phyloP scores from a whole-genome alignment of 2,329 filamentous ascomycete species.

The Corniculantispora saksenae region DNA sequence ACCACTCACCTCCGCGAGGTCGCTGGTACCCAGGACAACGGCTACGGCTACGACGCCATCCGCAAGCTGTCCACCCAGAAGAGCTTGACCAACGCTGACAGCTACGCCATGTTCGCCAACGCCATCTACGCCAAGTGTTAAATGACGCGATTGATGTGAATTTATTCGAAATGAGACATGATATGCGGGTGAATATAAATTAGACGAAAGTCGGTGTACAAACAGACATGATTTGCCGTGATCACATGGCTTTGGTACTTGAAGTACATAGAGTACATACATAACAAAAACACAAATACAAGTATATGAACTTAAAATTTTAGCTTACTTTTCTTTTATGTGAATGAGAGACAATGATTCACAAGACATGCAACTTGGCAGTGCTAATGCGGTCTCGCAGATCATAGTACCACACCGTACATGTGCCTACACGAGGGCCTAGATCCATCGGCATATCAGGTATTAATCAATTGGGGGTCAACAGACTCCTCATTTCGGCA shows the following conservation, averaged over 20 bases:
- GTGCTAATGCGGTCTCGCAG: not conserved
- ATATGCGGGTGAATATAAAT: not conserved
- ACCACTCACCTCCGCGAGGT: conserved; percentile 16
- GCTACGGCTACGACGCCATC: conserved; percentile 24
- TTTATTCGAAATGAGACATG: not conserved
- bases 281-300: not conserved
- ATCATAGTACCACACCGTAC: not conserved
- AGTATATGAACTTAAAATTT: not conserved
- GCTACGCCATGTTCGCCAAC: conserved; percentile 24
- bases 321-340: not conserved
- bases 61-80: conserved; percentile 15
- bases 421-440: too few species aligned
- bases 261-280: conserved; percentile 1
- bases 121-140: conserved; percentile 19
- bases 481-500: not conserved
- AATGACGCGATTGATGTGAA: not conserved
- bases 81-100: conserved; percentile 25
- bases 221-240: not conserved
- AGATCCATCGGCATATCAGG: not conserved
- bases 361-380: too few species aligned
- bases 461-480: not conserved
- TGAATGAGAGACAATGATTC: not conserved
- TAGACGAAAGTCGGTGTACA: not conserved
- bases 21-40: conserved; percentile 8
- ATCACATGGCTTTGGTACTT: not conserved